phyloP scores from a whole-genome alignment of 2,329 filamentous ascomycete species.

The Lasiodiplodia sp. region DNA sequence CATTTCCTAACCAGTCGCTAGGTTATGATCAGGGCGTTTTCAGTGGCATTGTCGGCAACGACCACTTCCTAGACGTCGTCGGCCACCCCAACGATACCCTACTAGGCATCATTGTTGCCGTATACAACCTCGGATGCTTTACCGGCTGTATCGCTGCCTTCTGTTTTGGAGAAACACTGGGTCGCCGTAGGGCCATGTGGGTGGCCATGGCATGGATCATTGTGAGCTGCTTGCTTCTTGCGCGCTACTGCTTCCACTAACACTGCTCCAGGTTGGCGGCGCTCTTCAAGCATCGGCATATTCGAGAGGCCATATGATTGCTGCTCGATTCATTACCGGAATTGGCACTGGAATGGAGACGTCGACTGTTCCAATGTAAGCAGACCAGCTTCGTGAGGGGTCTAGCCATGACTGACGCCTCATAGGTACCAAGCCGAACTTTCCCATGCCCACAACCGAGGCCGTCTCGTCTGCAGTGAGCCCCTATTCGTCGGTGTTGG shows the following conservation, averaged over 20 bases:
- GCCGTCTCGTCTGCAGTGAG: conserved; percentile 66
- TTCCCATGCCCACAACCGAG: conserved; percentile 63
- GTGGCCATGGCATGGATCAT: conserved; percentile 30
- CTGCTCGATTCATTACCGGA: conserved; percentile 61
- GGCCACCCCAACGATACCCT: conserved; percentile 48
- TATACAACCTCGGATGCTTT: conserved; percentile 59
- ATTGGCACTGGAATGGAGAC: conserved; percentile 64
- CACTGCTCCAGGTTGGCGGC: conserved; percentile 13
- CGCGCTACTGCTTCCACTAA: neutral
- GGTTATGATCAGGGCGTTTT: conserved; percentile 44
- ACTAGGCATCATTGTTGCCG: conserved; percentile 58
- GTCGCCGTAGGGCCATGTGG: conserved; percentile 52
- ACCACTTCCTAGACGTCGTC: conserved; percentile 46
- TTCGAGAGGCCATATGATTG: conserved; percentile 52
- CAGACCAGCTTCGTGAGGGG: neutral
- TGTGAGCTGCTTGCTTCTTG: neutral
- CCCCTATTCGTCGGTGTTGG: conserved; percentile 55
- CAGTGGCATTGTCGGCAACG: conserved; percentile 50
- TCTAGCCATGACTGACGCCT: neutral
- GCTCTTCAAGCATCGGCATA: conserved; percentile 26
- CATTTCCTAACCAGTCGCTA: neutral
- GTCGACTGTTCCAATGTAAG: conserved; percentile 57
- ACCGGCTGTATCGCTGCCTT: conserved; percentile 50
- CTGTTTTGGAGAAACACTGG: conserved; percentile 49
- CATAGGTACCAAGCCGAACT: conserved; percentile 58